Conservation (phyloP, 2,329 filamentous ascomycete genomes). For the Colletotrichum ledebouriae region DNA sequence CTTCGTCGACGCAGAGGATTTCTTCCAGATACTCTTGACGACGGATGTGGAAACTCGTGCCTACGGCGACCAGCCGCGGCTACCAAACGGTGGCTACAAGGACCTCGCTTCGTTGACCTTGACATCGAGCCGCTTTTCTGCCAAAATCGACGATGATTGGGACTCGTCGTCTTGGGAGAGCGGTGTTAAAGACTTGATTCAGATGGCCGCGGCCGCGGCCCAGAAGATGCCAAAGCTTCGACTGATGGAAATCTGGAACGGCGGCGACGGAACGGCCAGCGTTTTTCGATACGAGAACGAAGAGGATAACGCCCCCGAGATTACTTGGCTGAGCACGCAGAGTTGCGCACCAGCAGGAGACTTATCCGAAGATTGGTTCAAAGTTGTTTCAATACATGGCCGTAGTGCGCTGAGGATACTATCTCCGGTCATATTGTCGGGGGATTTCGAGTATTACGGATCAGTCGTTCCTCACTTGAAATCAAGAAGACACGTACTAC, state of each 20-base stretch:
- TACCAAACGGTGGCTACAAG: neutral
- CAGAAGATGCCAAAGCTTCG: neutral
- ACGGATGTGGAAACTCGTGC: neutral
- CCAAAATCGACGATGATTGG: neutral
- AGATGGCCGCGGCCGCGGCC: neutral
- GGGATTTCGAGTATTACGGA: slow-evolving; percentile 18
- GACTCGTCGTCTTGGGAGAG: neutral
- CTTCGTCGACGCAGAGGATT: slow-evolving; percentile 6
- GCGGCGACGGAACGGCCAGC: neutral
- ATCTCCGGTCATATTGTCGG: neutral
- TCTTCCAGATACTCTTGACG: neutral
- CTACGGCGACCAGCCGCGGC: neutral
- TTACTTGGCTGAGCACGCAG: slow-evolving; percentile 11
- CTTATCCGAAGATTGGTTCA: neutral
- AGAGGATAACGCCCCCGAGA: neutral
- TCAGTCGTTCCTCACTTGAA: neutral
- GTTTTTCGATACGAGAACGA: neutral
- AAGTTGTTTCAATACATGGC: neutral
- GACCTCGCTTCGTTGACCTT: neutral
- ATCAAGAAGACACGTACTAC: neutral
- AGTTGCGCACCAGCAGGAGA: neutral
- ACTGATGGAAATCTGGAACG: slow-evolving; percentile 18
- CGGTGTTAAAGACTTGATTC: neutral
- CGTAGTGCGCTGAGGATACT: neutral
- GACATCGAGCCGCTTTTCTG: neutral